Evolutionary conservation across 2,329 filamentous ascomycete genomes (phyloP).

Genomic region (Aspergillus fischeri): DNA sequence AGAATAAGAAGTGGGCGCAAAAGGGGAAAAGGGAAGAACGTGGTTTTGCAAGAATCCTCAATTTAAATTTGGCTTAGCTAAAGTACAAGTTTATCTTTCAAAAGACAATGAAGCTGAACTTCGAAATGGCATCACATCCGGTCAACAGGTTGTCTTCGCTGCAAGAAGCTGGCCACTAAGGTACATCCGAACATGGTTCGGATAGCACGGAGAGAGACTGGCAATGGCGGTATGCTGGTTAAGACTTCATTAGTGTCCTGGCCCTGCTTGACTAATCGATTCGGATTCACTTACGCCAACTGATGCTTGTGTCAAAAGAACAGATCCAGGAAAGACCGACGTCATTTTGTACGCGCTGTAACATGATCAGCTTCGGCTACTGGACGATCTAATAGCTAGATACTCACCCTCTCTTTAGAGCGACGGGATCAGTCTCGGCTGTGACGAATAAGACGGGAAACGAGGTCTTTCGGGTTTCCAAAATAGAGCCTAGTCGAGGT

Average conservation of each 20-base stretch:
- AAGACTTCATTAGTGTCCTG: no score
- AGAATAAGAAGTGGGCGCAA: not conserved
- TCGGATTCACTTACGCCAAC: not conserved
- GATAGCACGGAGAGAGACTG: not conserved
- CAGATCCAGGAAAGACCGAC: not conserved
- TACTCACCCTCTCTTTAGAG: not conserved
- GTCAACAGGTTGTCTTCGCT: not conserved
- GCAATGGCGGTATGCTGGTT: not conserved
- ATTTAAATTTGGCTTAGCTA: no score
- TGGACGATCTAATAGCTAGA: not conserved
- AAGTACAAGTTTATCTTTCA: no score
- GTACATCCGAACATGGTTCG: not conserved
- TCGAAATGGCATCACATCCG: not conserved
- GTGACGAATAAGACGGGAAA: constrained; percentile 1
- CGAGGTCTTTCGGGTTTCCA: not conserved
- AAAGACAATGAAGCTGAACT: not conserved
- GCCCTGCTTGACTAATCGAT: no score
- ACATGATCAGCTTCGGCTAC: not conserved
- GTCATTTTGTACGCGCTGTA: constrained; percentile 3
- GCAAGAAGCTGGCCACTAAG: not conserved
- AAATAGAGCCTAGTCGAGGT: not conserved
- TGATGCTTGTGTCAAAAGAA: not conserved
- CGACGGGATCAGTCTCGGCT: not conserved
- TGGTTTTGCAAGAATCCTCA: no score
- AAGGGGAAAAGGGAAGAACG: no score